A percentile compares a stretch with the other conserved stretches of the same genome.
Evolutionary conservation across 352 stramenopile genomes (phyloP).

Genomic region (Phytophthora citricola): DNA sequence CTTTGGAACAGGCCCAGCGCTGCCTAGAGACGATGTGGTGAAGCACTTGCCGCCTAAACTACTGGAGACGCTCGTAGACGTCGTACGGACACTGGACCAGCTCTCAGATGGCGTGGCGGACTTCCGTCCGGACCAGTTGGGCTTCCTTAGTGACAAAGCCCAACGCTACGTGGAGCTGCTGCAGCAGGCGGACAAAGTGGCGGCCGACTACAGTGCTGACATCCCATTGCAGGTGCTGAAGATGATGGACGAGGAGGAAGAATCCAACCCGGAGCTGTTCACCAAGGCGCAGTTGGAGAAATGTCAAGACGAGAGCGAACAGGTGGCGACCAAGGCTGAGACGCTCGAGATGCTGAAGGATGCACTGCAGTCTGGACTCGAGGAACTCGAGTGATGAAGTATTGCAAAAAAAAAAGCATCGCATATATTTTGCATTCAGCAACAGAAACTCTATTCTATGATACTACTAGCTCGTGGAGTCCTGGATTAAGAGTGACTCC

Average conservation of each 20-base stretch:
- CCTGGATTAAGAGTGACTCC: constrained; percentile 20
- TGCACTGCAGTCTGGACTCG: constrained; percentile 51
- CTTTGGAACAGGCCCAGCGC: constrained; percentile 31
- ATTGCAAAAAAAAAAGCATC: no score
- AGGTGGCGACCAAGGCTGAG: constrained; percentile 51
- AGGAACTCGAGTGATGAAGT: constrained; percentile 31
- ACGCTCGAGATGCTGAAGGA: constrained; percentile 62
- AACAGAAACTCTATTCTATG: no score
- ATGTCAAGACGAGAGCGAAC: constrained; percentile 63
- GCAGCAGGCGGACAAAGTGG: constrained; percentile 50
- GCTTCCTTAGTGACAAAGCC: constrained; percentile 65
- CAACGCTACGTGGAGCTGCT: constrained; percentile 71
- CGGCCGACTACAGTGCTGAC: constrained; percentile 54
- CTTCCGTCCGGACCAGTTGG: constrained; percentile 66
- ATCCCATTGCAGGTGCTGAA: constrained; percentile 73
- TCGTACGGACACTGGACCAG: constrained; percentile 75
- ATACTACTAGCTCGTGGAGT: not conserved
- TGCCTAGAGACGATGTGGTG: constrained; percentile 66
- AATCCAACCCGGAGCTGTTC: constrained; percentile 74
- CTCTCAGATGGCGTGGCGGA: constrained; percentile 63
- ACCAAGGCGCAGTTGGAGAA: constrained; percentile 71
- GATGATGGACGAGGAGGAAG: constrained; percentile 58
- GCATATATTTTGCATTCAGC: no score
- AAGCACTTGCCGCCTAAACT: constrained; percentile 60
- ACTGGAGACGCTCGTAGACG: constrained; percentile 61